These are phyloP conservation scores for Candida argentea DNA, from an alignment of 805 yeast species.

Conservation along the genomic window DNA sequence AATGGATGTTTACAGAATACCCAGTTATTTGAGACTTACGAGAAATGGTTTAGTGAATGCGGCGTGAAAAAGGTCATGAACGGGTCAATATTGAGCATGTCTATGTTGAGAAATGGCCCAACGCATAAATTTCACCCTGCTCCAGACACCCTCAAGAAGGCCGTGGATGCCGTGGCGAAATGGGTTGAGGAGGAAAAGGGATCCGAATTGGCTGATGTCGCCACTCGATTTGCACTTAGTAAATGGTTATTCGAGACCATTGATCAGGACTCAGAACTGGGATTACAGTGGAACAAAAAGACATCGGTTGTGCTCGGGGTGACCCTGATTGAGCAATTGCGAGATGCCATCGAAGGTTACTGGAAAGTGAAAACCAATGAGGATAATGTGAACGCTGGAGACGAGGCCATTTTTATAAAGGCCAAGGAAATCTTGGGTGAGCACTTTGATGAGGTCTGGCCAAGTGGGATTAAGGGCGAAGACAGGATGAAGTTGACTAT, in stretches of 20 bases:
- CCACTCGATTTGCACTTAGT: constrained; percentile 65
- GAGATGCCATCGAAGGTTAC: constrained; percentile 50
- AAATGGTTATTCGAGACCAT: constrained; percentile 39
- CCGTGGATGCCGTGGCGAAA: constrained; percentile 36
- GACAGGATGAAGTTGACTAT: neutral
- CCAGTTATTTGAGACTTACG: constrained; percentile 34
- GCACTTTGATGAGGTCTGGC: constrained; percentile 62
- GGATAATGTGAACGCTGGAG: constrained; percentile 26
- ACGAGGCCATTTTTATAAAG: constrained; percentile 30
- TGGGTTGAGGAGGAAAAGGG: constrained; percentile 24
- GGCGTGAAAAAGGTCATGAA: constrained; percentile 53
- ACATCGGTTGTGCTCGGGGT: constrained; percentile 72
- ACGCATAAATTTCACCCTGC: constrained; percentile 83
- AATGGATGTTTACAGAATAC: constrained; percentile 78
- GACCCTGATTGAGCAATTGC: constrained; percentile 52
- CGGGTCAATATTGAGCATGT: constrained; percentile 86
- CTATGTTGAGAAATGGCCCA: constrained; percentile 56
- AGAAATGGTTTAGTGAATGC: constrained; percentile 41
- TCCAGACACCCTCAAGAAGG: constrained; percentile 41
- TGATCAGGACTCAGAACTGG: constrained; percentile 3
- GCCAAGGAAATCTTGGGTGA: constrained; percentile 39
- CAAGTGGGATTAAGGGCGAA: constrained; percentile 20
- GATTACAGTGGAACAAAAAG: constrained; percentile 13
- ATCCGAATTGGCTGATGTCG: constrained; percentile 70
- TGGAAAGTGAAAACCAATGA: constrained; percentile 32